phyloP scores from a whole-genome alignment of 345 rosid genomes.

The Melastoma malabathricum region DNA sequence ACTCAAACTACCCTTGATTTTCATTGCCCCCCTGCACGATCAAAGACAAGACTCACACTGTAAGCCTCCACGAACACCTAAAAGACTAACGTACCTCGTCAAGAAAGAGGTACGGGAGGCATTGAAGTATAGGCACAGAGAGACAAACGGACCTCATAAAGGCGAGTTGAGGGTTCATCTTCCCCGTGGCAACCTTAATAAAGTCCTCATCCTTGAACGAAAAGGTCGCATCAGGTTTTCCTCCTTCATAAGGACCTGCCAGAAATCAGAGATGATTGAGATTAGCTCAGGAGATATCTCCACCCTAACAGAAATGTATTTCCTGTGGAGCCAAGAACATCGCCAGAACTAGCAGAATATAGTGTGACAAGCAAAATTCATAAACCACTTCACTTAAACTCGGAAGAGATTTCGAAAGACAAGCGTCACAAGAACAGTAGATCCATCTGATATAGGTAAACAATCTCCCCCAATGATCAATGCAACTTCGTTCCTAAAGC shows the following conservation, averaged over 20 bases:
- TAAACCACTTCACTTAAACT: no score
- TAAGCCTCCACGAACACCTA: neutral
- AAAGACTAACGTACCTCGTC: neutral
- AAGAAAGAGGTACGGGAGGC: neutral
- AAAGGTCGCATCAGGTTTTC: conserved; percentile 79
- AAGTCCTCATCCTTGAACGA: conserved; percentile 89
- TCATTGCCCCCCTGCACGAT: conserved; percentile 73
- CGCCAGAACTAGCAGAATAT: no score
- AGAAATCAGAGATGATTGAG: neutral
- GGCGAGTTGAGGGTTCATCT: conserved; percentile 94
- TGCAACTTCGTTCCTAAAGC: no score
- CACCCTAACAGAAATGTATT: no score
- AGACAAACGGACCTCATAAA: conserved; percentile 50
- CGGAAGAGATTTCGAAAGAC: no score
- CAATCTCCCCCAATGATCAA: no score
- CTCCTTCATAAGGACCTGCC: conserved; percentile 63
- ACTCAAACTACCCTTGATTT: conserved; percentile 87
- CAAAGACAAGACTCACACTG: neutral
- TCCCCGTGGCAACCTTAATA: conserved; percentile 75
- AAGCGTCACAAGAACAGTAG: no score
- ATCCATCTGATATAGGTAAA: no score
- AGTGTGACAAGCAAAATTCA: no score
- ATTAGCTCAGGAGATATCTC: no score
- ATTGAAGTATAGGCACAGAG: neutral
- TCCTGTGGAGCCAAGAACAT: no score